These are phyloP conservation scores for Ambrosia trifida DNA, from an alignment of 129 eudicot species.

Conservation along the genomic window DNA sequence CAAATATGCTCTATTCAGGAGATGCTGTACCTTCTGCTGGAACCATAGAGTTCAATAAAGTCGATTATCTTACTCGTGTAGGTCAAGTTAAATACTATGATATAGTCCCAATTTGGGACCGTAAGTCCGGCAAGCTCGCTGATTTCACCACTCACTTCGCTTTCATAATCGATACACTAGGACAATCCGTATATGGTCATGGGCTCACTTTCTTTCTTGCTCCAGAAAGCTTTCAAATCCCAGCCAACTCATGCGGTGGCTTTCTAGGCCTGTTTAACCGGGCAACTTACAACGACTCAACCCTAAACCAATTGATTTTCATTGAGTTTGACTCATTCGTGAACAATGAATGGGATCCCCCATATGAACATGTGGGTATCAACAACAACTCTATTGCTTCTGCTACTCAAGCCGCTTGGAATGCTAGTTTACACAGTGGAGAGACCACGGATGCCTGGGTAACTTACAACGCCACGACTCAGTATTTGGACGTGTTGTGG, in stretches of 20 bases:
- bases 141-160: slow-evolving; percentile 54
- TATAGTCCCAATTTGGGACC: slow-evolving; percentile 41
- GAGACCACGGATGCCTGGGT: slow-evolving; percentile 44
- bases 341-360: slow-evolving; percentile 43
- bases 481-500: slow-evolving; percentile 34
- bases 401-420: slow-evolving; percentile 27
- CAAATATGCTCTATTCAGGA: slow-evolving; percentile 43
- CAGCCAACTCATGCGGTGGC: slow-evolving; percentile 56
- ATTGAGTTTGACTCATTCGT: slow-evolving; percentile 53
- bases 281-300: slow-evolving; percentile 31
- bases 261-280: slow-evolving; percentile 52
- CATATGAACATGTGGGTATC: slow-evolving; percentile 47
- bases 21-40: slow-evolving; percentile 52
- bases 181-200: slow-evolving; percentile 19
- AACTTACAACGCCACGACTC: slow-evolving; percentile 38
- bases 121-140: slow-evolving; percentile 27
- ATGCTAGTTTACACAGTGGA: slow-evolving; percentile 49
- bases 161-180: slow-evolving; percentile 37
- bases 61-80: slow-evolving; percentile 36
- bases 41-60: slow-evolving; percentile 35
- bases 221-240: slow-evolving; percentile 46
- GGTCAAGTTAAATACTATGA: slow-evolving; percentile 46
- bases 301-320: slow-evolving; percentile 37
- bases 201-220: slow-evolving; percentile 58
- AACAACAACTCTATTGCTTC: slow-evolving; percentile 42